These are phyloP conservation scores for Auxenochlorella protothecoides DNA, from an alignment of 139 green algal genomes.

Conservation along the genomic window DNA sequence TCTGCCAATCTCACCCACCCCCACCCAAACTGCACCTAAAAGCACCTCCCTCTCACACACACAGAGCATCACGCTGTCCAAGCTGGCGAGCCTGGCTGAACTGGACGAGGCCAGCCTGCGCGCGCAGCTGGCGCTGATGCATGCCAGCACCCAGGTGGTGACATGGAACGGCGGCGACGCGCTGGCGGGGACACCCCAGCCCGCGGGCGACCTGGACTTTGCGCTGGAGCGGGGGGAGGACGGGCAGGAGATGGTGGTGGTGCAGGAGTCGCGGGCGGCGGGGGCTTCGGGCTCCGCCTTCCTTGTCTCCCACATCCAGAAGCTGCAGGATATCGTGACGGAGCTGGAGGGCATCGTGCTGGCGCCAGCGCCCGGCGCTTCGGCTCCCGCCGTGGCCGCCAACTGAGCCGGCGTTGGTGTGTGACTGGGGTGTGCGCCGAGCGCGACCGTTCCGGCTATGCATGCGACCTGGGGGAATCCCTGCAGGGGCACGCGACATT, in stretches of 20 bases:
- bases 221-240: constrained; percentile 15
- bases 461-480: no score
- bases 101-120: constrained; percentile 53
- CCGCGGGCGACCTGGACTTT: constrained; percentile 25
- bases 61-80: constrained; percentile 65
- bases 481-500: no score
- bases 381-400: neutral
- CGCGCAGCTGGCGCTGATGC: constrained; percentile 54
- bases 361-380: neutral
- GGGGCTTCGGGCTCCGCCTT: constrained; percentile 42
- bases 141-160: constrained; percentile 18
- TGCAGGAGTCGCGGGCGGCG: constrained; percentile 29
- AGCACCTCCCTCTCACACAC: neutral
- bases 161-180: constrained; percentile 41
- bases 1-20: no score
- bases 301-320: constrained; percentile 58
- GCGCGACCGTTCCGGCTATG: no score
- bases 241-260: constrained; percentile 55
- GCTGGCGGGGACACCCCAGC: constrained; percentile 8
- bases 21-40: no score
- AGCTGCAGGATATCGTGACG: constrained; percentile 53
- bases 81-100: constrained; percentile 84
- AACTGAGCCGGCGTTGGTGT: neutral
- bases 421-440: no score
- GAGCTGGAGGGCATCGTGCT: constrained; percentile 38